Base-by-base conservation (phyloP, 2,329 filamentous ascomycete genomes). In the Cadophora luteo-olivacea region DNA sequence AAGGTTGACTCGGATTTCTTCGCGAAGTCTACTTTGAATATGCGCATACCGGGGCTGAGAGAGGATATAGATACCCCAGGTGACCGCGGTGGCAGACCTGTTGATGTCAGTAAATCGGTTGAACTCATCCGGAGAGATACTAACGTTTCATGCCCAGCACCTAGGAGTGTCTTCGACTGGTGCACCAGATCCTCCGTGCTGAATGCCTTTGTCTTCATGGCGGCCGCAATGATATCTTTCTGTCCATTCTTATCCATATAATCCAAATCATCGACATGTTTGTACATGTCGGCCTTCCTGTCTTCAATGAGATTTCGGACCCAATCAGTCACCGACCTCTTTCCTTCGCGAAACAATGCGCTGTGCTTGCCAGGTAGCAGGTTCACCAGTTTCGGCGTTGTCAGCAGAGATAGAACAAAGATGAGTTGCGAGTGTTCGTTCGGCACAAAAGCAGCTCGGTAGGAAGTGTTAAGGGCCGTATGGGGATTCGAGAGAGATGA, bases 141-240 rank as follows among this genome's bases (percentile, higher is more conserved):
- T 81, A 66, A 93, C 3, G 91, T 94, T 80, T 94, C 91, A 78
- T 94, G 92, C 29, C 89, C 90, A 0, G 93, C 93, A 1, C 90
- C 91, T 5, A 96, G 86, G 81, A 96, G 94, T 0, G 92, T 95
- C 91, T 95, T 95, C 76, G 94, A 86, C 80, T 97, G 93, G 78
- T 95, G 91, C 38, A 93, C 87, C 19, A 97, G 85, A 69, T 92
- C 88, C 52, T 92, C 90, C 68, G 94, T 91, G 19, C 81, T 86
- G 79, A 96, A 95, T 9, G 83, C 87, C 54, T 90, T 91, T 51
- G 88, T 92, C 76, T 90, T 86, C 64, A 96, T 83, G n/a, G 92
- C 93, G 0, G 94, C 90, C 0, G 91, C 92, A 49, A 97, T 83
- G 68, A 97, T 95, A 78, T 97, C 93, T 8, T 86, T 79, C 33